Percentiles rank a stretch among this genome's conserved stretches.
phyloP scores from a whole-genome alignment of 2,329 filamentous ascomycete species.

The Paraphoma sp. region DNA sequence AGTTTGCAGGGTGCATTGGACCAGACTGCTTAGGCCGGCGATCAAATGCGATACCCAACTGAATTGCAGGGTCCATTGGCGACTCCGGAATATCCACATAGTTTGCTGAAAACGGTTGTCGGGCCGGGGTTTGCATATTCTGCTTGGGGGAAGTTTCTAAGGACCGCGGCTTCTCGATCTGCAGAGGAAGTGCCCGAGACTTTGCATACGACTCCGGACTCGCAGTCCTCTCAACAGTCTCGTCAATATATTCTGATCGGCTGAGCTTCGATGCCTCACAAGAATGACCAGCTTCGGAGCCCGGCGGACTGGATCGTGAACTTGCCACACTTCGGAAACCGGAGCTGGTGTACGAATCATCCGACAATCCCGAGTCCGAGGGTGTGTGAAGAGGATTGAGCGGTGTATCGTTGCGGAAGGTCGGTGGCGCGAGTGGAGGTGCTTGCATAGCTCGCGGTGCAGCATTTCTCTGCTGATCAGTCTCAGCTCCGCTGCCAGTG shows the following conservation, averaged over 20 bases:
- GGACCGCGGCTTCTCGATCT: background rate
- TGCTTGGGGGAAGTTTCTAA: background rate
- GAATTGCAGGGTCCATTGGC: conserved; percentile 50
- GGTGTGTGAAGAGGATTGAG: conserved; percentile 44
- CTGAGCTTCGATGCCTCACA: conserved; percentile 38
- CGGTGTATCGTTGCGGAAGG: conserved; percentile 29
- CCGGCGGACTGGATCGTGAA: conserved; percentile 48
- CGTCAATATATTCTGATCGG: conserved; percentile 31
- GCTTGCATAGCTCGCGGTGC: conserved; percentile 23
- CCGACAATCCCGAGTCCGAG: conserved; percentile 49
- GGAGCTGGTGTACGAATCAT: conserved; percentile 45
- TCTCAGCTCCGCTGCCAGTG: conserved; percentile 22
- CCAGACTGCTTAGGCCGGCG: conserved; percentile 19
- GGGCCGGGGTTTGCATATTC: conserved; percentile 26
- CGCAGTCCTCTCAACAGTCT: conserved; percentile 30
- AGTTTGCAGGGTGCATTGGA: conserved; percentile 19
- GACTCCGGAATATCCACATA: conserved; percentile 41
- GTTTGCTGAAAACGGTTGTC: conserved; percentile 27
- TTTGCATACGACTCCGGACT: conserved; percentile 41
- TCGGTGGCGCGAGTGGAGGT: conserved; percentile 26
- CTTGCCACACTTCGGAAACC: conserved; percentile 43
- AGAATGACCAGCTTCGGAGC: conserved; percentile 44
- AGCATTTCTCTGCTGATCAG: conserved; percentile 6
- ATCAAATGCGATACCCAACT: conserved; percentile 35
- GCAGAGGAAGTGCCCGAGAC: conserved; percentile 16